phyloP scores from a whole-genome alignment of 305 asterid species.

The Rubia balearica region DNA sequence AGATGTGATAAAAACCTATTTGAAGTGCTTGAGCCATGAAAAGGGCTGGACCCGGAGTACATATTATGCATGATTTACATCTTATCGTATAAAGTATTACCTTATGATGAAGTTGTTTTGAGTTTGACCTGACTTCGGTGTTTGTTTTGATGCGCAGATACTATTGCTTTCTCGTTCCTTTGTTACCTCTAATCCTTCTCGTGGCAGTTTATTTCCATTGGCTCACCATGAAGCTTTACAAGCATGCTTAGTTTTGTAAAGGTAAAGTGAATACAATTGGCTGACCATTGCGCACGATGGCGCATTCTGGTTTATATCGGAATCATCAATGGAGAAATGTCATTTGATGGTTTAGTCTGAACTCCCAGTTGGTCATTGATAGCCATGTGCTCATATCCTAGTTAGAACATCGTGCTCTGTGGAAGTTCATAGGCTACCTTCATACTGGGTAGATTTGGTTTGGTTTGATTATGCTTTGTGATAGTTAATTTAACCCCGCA shows the following conservation, averaged over 20 bases:
- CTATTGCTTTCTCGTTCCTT: slow-evolving; percentile 66
- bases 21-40: not conserved
- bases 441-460: too few relatives aligned
- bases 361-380: not conserved
- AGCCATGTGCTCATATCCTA: too few relatives aligned
- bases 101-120: not conserved
- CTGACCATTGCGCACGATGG: not conserved
- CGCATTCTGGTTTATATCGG: not conserved
- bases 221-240: slow-evolving; percentile 72
- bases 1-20: not conserved
- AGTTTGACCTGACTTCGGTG: not conserved
- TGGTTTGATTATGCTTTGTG: too few relatives aligned
- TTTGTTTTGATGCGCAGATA: slow-evolving; percentile 36
- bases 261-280: not conserved
- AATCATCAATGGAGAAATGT: not conserved
- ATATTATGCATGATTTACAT: not conserved
- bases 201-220: slow-evolving; percentile 64
- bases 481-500: too few relatives aligned
- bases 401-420: too few relatives aligned
- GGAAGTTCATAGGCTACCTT: too few relatives aligned
- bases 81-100: not conserved
- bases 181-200: slow-evolving; percentile 50
- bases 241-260: slow-evolving; percentile 43
- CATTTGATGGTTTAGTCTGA: not conserved
- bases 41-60: not conserved